Evolutionary conservation across 192 early-diverging fungal species (phyloP).

Genomic region (Entrophospora sp.): DNA sequence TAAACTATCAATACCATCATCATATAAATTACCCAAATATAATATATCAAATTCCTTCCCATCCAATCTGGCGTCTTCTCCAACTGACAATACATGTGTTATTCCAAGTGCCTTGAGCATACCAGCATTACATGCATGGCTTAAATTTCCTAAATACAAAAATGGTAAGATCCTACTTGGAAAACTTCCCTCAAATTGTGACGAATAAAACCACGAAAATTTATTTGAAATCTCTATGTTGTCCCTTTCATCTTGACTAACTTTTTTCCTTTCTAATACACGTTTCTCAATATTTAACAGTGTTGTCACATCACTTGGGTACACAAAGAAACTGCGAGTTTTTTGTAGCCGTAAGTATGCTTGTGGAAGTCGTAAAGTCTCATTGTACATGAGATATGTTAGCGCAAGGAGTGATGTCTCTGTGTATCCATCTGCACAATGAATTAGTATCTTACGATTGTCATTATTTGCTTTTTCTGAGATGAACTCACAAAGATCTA

Average conservation of each 20-base stretch:
- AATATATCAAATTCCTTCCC: constrained; percentile 32
- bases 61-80: constrained; percentile 43
- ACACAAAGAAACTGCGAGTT: constrained; percentile 51
- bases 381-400: constrained; percentile 40
- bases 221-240: constrained; percentile 15
- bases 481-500: constrained; percentile 26
- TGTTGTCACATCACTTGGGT: constrained; percentile 37
- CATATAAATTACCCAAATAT: constrained; percentile 47
- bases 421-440: constrained; percentile 51
- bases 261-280: constrained; percentile 22
- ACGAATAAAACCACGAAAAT: constrained; percentile 44
- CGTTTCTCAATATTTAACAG: constrained; percentile 37
- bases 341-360: constrained; percentile 46
- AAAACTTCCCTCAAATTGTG: constrained; percentile 52
- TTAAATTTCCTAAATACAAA: constrained; percentile 51
- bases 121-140: constrained; percentile 51
- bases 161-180: constrained; percentile 49
- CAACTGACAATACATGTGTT: constrained; percentile 46
- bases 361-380: constrained; percentile 35
- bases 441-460: constrained; percentile 37
- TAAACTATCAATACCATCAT: constrained; percentile 51
- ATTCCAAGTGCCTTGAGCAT: constrained; percentile 45
- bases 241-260: neutral
- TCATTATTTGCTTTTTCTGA: constrained; percentile 22
- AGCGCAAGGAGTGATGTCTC: constrained; percentile 42